Conservation (phyloP, 257 asterid genomes). For the Primulina eburnea region DNA sequence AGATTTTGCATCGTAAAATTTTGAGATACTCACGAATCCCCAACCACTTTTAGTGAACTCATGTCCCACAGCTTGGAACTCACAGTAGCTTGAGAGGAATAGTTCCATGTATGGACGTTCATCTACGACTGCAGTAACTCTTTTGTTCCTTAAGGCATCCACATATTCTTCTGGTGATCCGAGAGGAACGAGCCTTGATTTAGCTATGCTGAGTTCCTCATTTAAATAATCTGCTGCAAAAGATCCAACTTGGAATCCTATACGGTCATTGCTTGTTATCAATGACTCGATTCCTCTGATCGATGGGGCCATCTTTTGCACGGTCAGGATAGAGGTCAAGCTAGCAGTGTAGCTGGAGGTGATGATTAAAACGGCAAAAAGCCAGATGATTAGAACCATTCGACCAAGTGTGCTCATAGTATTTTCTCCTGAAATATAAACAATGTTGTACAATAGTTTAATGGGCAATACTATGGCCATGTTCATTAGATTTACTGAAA, state of each 20-base stretch:
- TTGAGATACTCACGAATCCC: slow-evolving; percentile 51
- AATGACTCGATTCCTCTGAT: slow-evolving; percentile 51
- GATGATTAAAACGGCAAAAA: slow-evolving; percentile 50
- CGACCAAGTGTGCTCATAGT: slow-evolving; percentile 50
- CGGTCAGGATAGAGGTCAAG: slow-evolving; percentile 62
- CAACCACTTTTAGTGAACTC: slow-evolving; percentile 45
- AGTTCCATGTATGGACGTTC: slow-evolving; percentile 51
- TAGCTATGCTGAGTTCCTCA: slow-evolving; percentile 35
- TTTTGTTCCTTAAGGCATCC: slow-evolving; percentile 31
- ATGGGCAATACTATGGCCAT: background rate
- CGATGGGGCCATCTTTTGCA: slow-evolving; percentile 44
- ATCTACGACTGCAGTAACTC: slow-evolving; percentile 49
- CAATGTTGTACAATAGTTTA: background rate
- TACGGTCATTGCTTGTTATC: slow-evolving; percentile 32
- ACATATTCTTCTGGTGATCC: slow-evolving; percentile 53
- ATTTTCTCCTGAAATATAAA: slow-evolving; percentile 42
- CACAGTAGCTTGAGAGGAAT: slow-evolving; percentile 33
- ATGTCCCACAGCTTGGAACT: slow-evolving; percentile 41
- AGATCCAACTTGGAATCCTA: slow-evolving; percentile 56
- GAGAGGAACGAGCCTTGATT: slow-evolving; percentile 39
- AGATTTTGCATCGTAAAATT: background rate
- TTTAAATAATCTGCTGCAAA: slow-evolving; percentile 38
- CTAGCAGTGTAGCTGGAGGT: slow-evolving; percentile 65
- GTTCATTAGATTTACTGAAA: background rate
- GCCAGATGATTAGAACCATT: slow-evolving; percentile 55